Evolutionary conservation across 2,329 filamentous ascomycete genomes (phyloP).

Genomic region (Zarea fungicola): DNA sequence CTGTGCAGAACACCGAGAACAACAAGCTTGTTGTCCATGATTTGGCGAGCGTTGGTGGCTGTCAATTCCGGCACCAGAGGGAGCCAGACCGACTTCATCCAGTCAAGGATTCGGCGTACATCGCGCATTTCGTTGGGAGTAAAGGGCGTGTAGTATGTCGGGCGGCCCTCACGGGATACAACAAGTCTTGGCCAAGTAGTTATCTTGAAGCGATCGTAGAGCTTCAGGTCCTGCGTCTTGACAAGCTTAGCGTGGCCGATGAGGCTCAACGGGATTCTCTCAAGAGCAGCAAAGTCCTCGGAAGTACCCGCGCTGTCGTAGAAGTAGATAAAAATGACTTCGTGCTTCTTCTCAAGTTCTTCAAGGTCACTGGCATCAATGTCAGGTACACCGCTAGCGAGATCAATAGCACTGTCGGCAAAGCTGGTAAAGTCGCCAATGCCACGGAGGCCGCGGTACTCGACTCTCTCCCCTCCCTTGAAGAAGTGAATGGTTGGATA

Average conservation of each 20-base stretch:
- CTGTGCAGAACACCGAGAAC: slow-evolving; percentile 84
- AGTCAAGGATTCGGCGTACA: slow-evolving; percentile 67
- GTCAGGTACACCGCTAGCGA: slow-evolving; percentile 71
- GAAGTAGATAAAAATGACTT: slow-evolving; percentile 96
- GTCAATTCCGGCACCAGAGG: slow-evolving; percentile 93
- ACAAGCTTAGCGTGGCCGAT: slow-evolving; percentile 90
- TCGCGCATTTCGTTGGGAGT: slow-evolving; percentile 92
- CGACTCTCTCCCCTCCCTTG: slow-evolving; percentile 82
- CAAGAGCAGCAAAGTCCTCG: slow-evolving; percentile 86
- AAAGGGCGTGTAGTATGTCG: slow-evolving; percentile 83
- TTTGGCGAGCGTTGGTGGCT: slow-evolving; percentile 82
- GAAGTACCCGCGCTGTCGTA: slow-evolving; percentile 92
- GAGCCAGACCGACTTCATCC: slow-evolving; percentile 97
- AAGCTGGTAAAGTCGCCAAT: slow-evolving; percentile 86
- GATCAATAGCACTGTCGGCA: slow-evolving; percentile 77
- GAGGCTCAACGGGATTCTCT: slow-evolving; percentile 78
- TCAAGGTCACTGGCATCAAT: slow-evolving; percentile 73
- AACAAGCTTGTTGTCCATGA: slow-evolving; percentile 94
- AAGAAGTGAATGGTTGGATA: slow-evolving; percentile 94
- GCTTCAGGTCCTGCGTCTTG: slow-evolving; percentile 73
- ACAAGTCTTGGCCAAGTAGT: slow-evolving; percentile 93
- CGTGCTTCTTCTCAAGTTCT: slow-evolving; percentile 83
- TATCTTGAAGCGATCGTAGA: slow-evolving; percentile 86
- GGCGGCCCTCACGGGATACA: slow-evolving; percentile 81
- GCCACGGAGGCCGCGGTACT: slow-evolving; percentile 88